phyloP scores from a whole-genome alignment of 306 rosid genomes.

The Cucurbita argyrosperma region DNA sequence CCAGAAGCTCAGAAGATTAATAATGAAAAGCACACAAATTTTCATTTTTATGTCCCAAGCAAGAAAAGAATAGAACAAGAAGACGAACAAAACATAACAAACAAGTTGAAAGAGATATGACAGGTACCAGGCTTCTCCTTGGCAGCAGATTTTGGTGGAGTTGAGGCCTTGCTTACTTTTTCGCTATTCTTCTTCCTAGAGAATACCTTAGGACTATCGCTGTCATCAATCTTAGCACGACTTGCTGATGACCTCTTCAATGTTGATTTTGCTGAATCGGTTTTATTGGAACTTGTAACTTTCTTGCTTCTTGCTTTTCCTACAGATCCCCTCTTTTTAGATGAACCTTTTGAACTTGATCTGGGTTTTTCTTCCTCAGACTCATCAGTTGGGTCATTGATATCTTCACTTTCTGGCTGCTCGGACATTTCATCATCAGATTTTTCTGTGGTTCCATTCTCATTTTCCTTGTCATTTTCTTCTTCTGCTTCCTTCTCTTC shows the following conservation, averaged over 20 bases:
- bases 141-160: conserved; percentile 37
- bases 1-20: background rate
- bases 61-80: background rate
- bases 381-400: conserved; percentile 56
- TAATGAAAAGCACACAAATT: background rate
- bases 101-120: background rate
- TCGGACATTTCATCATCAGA: conserved; percentile 61
- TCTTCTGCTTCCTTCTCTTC: conserved; percentile 28
- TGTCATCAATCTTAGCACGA: conserved; percentile 35
- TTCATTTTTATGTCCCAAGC: background rate
- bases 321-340: conserved; percentile 51
- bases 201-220: conserved; percentile 68
- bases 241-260: conserved; percentile 38
- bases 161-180: conserved; percentile 29
- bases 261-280: conserved; percentile 34
- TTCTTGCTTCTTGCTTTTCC: conserved; percentile 44
- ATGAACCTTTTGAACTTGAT: conserved; percentile 27
- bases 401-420: conserved; percentile 55
- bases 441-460: conserved; percentile 50
- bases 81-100: background rate
- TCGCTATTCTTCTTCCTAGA: conserved; percentile 71
- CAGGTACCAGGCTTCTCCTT: conserved; percentile 66
- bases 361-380: conserved; percentile 33
- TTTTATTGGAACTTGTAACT: conserved; percentile 21
- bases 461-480: conserved; percentile 52